Conservation (phyloP, 306 rosid genomes). For the Oemleria cerasiformis region DNA sequence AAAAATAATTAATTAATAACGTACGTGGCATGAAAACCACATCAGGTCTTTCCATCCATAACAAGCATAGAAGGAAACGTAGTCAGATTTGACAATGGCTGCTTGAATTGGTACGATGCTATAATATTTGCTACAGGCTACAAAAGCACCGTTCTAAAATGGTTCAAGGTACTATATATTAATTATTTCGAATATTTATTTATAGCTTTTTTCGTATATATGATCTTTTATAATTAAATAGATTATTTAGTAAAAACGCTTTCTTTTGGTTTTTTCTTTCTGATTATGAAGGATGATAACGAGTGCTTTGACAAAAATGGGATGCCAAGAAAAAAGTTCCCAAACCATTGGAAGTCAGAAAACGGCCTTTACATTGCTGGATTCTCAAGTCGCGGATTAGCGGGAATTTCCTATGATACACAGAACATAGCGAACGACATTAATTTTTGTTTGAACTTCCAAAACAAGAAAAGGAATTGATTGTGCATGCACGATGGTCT, state of each 20-base stretch:
- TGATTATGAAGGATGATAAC: not conserved
- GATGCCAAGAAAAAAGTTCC: not conserved
- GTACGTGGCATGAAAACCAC: not conserved
- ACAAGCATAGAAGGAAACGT: conserved; percentile 31
- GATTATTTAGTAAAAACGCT: no score
- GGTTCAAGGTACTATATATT: conserved; percentile 60
- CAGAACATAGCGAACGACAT: conserved; percentile 41
- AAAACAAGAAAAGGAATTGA: not conserved
- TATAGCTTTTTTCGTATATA: no score
- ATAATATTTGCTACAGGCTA: conserved; percentile 71
- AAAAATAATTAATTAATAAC: not conserved
- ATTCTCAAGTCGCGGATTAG: conserved; percentile 44
- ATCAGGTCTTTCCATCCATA: conserved; percentile 47
- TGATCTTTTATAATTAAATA: no score
- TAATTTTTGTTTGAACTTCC: not conserved
- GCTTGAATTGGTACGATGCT: conserved; percentile 37
- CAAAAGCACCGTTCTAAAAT: conserved; percentile 38
- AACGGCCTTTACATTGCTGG: conserved; percentile 54
- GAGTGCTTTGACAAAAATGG: not conserved
- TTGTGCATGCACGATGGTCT: not conserved
- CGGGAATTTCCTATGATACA: conserved; percentile 52
- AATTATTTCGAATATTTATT: not conserved
- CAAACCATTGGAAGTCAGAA: not conserved
- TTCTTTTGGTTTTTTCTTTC: not conserved
- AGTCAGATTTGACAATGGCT: conserved; percentile 35